Evolutionary conservation across 768 basidiomycete species (phyloP).

Genomic region (Boletellus ananas): DNA sequence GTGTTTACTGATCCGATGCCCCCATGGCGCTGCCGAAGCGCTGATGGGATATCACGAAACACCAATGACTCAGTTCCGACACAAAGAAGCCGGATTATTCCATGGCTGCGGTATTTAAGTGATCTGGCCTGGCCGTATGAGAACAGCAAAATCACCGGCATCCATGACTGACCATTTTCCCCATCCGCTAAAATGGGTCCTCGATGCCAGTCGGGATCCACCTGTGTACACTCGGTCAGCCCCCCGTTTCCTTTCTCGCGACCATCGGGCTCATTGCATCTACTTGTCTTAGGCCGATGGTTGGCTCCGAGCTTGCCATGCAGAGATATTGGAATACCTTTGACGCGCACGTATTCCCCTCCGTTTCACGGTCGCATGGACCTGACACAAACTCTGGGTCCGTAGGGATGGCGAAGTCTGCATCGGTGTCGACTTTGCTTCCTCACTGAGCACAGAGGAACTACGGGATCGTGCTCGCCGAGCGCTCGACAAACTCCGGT

Average conservation of each 20-base stretch:
- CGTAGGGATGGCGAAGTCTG: slow-evolving; percentile 18
- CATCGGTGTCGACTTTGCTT: slow-evolving; percentile 15
- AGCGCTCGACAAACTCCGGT: slow-evolving; percentile 22
- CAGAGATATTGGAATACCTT: slow-evolving; percentile 9
- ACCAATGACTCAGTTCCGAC: too few species aligned
- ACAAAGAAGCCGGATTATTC: too few species aligned
- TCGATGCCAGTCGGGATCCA: slow-evolving; percentile 6
- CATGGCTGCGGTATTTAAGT: too few species aligned
- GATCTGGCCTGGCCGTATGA: too few species aligned
- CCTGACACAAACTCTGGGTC: not conserved
- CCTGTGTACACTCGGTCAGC: slow-evolving; percentile 18
- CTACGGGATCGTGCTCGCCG: slow-evolving; percentile 6
- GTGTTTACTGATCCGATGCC: too few species aligned
- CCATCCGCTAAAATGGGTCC: not conserved
- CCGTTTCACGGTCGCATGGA: not conserved
- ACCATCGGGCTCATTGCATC: not conserved
- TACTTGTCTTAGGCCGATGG: slow-evolving; percentile 1
- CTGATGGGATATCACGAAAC: too few species aligned
- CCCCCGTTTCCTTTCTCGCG: too few species aligned
- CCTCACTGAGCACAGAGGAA: slow-evolving; percentile 2
- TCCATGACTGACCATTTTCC: not conserved
- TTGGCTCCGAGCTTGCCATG: slow-evolving; percentile 14
- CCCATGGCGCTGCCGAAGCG: too few species aligned
- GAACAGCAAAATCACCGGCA: not conserved
- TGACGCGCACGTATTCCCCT: slow-evolving; percentile 11